Percentiles rank a stretch among this genome's conserved stretches.
Conservation (phyloP, 306 rosid species). For the Cajanus cajan region DNA sequence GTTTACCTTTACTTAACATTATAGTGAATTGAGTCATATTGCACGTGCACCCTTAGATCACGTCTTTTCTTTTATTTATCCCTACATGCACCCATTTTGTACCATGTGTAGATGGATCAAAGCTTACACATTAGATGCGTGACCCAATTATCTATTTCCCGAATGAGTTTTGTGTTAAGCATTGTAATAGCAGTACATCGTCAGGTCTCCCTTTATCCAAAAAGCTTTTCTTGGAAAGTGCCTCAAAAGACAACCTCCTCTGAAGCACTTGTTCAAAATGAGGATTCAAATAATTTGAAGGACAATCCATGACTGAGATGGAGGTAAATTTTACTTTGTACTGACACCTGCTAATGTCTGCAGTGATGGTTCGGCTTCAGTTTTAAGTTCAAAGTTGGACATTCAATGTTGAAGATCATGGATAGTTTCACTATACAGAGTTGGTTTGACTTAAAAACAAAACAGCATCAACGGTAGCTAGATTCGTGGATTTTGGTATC, state of each 20-base stretch:
- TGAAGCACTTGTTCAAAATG: slow-evolving; percentile 41
- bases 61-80: not conserved
- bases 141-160: slow-evolving; percentile 18
- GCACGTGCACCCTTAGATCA: not conserved
- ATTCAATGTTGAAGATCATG: slow-evolving; percentile 23
- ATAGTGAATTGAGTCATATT: not conserved
- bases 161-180: not conserved
- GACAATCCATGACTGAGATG: slow-evolving; percentile 45
- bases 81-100: not conserved
- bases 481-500: slow-evolving; percentile 19
- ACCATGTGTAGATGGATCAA: slow-evolving; percentile 1
- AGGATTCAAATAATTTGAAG: slow-evolving; percentile 49
- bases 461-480: slow-evolving; percentile 25
- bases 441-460: slow-evolving; percentile 21
- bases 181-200: slow-evolving; percentile 17
- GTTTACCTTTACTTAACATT: not conserved
- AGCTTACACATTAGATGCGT: not conserved
- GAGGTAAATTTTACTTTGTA: slow-evolving; percentile 22
- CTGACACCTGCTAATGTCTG: slow-evolving; percentile 40
- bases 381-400: slow-evolving; percentile 45
- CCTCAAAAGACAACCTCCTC: slow-evolving; percentile 49
- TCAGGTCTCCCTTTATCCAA: slow-evolving; percentile 77
- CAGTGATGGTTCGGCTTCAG: slow-evolving; percentile 42
- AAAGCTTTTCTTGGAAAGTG: slow-evolving; percentile 63
- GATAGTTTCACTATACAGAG: not conserved